A percentile compares a stretch with the other conserved stretches of the same genome.
Conservation (phyloP, 768 basidiomycete genomes). For the Tremella fuciformis region DNA sequence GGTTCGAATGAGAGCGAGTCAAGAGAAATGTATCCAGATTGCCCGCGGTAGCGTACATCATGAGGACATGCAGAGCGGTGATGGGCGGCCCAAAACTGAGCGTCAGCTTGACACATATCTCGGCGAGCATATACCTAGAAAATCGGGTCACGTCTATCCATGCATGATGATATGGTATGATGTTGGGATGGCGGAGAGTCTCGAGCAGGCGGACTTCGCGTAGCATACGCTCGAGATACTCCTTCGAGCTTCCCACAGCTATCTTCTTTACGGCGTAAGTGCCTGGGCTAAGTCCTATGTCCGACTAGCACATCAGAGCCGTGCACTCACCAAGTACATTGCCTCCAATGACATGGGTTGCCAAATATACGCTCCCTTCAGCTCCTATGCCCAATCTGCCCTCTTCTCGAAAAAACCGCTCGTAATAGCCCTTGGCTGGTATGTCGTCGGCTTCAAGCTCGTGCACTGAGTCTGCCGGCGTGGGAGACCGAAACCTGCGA, state of each 20-base stretch:
- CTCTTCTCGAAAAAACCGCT: slow-evolving; percentile 88
- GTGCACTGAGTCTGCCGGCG: not conserved
- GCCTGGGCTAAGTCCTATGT: slow-evolving; percentile 11
- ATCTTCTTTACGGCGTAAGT: slow-evolving; percentile 93
- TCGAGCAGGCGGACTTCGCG: slow-evolving; percentile 85
- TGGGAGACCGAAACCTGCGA: slow-evolving; percentile 9
- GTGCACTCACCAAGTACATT: slow-evolving; percentile 67
- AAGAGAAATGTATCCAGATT: slow-evolving; percentile 51
- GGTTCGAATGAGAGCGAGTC: slow-evolving; percentile 36
- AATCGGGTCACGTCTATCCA: slow-evolving; percentile 87
- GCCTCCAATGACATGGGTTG: slow-evolving; percentile 78
- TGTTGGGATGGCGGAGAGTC: slow-evolving; percentile 82
- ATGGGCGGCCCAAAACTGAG: slow-evolving; percentile 76
- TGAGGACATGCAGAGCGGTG: slow-evolving; percentile 68
- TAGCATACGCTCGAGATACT: slow-evolving; percentile 76
- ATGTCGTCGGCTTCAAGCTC: slow-evolving; percentile 20
- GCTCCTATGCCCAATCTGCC: slow-evolving; percentile 89
- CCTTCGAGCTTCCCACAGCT: slow-evolving; percentile 84
- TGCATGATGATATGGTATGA: slow-evolving; percentile 91
- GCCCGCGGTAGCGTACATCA: slow-evolving; percentile 54
- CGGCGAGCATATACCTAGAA: slow-evolving; percentile 55
- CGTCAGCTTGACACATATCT: not conserved
- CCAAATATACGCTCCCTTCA: slow-evolving; percentile 74
- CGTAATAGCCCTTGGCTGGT: slow-evolving; percentile 84
- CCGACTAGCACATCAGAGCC: not conserved